Conservation (phyloP, 2,329 filamentous ascomycete genomes). For the Ramichloridium luteum region DNA sequence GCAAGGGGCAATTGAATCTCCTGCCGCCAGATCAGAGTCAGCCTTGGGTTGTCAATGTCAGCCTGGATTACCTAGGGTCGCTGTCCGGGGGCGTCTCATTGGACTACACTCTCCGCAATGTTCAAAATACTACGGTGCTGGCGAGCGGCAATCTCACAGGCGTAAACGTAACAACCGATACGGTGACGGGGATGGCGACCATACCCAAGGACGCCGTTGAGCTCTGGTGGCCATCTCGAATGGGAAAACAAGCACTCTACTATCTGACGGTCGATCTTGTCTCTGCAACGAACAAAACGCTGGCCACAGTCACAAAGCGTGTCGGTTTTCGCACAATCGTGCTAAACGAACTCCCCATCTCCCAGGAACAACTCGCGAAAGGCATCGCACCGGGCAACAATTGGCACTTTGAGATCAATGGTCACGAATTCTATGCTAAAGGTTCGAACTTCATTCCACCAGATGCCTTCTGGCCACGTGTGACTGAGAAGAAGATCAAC, state of each 20-base stretch:
- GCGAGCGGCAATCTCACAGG: constrained; percentile 29
- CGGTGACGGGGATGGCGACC: constrained; percentile 38
- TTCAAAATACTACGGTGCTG: constrained; percentile 30
- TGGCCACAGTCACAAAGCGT: constrained; percentile 40
- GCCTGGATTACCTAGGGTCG: constrained; percentile 43
- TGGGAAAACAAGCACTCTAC: constrained; percentile 48
- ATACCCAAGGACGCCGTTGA: constrained; percentile 36
- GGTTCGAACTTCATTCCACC: constrained; percentile 53
- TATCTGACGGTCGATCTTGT: constrained; percentile 40
- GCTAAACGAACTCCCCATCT: constrained; percentile 44
- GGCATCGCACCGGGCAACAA: constrained; percentile 47
- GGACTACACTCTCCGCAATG: constrained; percentile 36
- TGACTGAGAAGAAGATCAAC: constrained; percentile 40
- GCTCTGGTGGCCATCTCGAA: constrained; percentile 49
- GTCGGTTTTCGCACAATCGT: constrained; percentile 52
- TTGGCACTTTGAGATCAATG: constrained; percentile 56
- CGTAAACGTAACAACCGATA: constrained; percentile 29
- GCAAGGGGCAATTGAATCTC: constrained; percentile 46
- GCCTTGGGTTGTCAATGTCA: constrained; percentile 50
- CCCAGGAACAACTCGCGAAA: constrained; percentile 39
- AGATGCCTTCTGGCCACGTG: constrained; percentile 50
- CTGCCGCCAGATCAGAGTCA: constrained; percentile 44
- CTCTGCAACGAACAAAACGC: constrained; percentile 22
- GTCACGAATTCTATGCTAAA: constrained; percentile 51
- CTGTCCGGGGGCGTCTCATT: constrained; percentile 34